Percentiles rank a stretch among this genome's conserved stretches.
phyloP scores from a whole-genome alignment of 73 alveolate species.

The Paramecium biaurelia region DNA sequence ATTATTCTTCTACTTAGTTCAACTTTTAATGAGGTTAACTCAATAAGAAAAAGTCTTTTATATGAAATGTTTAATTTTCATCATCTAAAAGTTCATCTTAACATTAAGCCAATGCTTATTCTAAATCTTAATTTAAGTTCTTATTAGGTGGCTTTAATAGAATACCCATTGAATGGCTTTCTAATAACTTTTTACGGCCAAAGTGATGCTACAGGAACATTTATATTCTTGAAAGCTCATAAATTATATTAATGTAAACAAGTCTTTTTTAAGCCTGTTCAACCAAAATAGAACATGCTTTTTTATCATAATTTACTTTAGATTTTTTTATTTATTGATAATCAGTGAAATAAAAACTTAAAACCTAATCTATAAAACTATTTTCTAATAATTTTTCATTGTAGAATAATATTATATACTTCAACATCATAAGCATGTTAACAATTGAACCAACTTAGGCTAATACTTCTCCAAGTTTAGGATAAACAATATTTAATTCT shows the following conservation, averaged over 20 bases:
- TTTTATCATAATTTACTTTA: not conserved
- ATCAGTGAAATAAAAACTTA: not conserved
- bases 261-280: not conserved
- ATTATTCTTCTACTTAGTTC: not conserved
- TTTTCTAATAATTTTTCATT: not conserved
- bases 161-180: not conserved
- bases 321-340: not conserved
- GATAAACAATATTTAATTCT: not conserved
- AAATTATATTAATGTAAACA: not conserved
- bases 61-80: not conserved
- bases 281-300: not conserved
- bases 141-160: not conserved
- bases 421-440: not conserved
- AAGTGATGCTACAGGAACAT: not conserved
- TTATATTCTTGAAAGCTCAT: not conserved
- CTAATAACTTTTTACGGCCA: not conserved
- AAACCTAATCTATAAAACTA: not conserved
- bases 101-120: not conserved
- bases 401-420: not conserved
- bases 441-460: constrained; percentile 36
- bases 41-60: not conserved
- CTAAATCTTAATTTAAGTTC: not conserved
- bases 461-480: constrained; percentile 33
- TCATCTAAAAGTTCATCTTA: not conserved
- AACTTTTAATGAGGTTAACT: not conserved